Conservation (phyloP, 371 early-diverging fungal species). For the Actinomucor elegans region DNA sequence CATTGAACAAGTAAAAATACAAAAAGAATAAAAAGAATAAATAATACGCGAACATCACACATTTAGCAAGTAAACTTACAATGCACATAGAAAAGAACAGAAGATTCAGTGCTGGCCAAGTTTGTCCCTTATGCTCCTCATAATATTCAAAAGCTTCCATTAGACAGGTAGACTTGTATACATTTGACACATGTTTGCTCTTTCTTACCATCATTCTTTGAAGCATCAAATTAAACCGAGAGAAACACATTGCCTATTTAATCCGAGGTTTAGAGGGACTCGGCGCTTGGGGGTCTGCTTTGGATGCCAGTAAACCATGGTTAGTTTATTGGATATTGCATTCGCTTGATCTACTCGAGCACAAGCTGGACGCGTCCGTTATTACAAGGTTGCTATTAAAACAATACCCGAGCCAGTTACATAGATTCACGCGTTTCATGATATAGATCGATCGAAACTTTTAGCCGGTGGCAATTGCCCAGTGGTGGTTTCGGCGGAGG, state of each 20-base stretch:
- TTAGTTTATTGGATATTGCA: slow-evolving; percentile 90
- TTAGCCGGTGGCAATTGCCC: slow-evolving; percentile 67
- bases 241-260: slow-evolving; percentile 62
- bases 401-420: background rate
- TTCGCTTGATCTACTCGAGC: slow-evolving; percentile 74
- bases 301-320: slow-evolving; percentile 94
- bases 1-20: slow-evolving; percentile 45
- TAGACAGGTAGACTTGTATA: slow-evolving; percentile 17
- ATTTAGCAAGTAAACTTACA: too few species aligned
- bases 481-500: slow-evolving; percentile 91
- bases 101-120: slow-evolving; percentile 33
- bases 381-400: slow-evolving; percentile 43
- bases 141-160: slow-evolving; percentile 17
- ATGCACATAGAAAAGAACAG: slow-evolving; percentile 42
- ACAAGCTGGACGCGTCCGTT: slow-evolving; percentile 35
- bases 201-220: background rate
- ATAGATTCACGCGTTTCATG: background rate
- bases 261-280: slow-evolving; percentile 51
- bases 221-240: slow-evolving; percentile 50
- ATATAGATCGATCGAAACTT: slow-evolving; percentile 60
- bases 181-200: too few species aligned
- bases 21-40: background rate
- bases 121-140: slow-evolving; percentile 38
- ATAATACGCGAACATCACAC: background rate
- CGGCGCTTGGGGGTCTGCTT: slow-evolving; percentile 58